Conservation (phyloP, 345 rosid species). For the Eucalyptus pumila region DNA sequence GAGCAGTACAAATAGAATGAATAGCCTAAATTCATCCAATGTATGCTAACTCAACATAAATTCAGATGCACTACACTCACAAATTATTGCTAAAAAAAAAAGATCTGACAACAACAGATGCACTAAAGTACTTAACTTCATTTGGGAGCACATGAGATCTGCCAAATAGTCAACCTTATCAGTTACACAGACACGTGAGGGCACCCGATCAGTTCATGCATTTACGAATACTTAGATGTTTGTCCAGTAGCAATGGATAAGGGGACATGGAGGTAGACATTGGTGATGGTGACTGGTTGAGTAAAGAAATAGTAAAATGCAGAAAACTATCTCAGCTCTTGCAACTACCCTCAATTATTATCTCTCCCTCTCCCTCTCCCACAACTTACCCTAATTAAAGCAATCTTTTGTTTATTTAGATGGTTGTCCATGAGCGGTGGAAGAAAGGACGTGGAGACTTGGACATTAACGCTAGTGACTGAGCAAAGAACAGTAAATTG, state of each 20-base stretch:
- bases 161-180: too few species aligned
- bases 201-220: too few species aligned
- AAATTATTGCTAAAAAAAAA: too few species aligned
- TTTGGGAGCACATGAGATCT: too few species aligned
- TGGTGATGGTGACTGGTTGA: neutral
- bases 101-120: fast-evolving
- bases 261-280: neutral
- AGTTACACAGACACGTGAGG: too few species aligned
- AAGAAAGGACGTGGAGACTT: neutral
- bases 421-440: neutral
- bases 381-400: neutral
- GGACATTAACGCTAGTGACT: neutral
- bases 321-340: neutral
- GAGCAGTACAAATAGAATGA: too few species aligned
- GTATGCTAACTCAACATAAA: neutral
- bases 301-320: neutral
- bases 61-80: fast-evolving
- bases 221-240: neutral
- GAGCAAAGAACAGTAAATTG: neutral
- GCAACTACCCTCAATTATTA: neutral
- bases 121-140: too few species aligned
- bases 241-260: too few species aligned
- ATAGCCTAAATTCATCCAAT: fast-evolving
- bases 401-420: neutral
- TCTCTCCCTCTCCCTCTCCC: neutral